These are phyloP conservation scores for Leptographium procerum DNA, from an alignment of 2,329 filamentous ascomycete genomes.

Conservation along the genomic window DNA sequence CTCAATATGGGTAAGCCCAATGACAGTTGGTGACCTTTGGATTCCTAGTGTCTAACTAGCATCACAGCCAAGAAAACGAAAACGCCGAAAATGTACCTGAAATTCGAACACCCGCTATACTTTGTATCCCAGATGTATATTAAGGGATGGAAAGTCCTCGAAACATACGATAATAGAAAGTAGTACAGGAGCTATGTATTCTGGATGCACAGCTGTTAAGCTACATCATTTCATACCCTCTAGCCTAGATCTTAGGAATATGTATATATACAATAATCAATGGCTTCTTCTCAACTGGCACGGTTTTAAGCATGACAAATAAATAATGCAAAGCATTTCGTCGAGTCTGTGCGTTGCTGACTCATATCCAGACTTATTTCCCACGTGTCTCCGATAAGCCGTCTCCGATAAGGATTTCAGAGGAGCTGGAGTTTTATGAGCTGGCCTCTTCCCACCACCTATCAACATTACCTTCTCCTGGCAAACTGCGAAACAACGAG, in stretches of 20 bases:
- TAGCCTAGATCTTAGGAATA: background rate
- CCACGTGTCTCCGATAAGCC: background rate
- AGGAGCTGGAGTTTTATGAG: background rate
- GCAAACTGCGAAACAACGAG: background rate
- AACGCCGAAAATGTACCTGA: conserved; percentile 11
- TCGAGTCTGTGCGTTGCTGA: background rate
- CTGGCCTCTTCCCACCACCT: background rate
- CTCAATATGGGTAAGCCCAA: conserved; percentile 10
- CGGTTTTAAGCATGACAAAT: background rate
- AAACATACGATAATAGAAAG: background rate
- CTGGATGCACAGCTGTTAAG: background rate
- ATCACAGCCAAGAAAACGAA: background rate
- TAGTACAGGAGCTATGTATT: too few relatives aligned
- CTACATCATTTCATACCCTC: background rate
- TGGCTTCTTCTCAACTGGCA: background rate
- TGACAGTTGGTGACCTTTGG: too few relatives aligned
- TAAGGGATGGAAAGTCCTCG: conserved; percentile 22
- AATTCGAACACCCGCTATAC: conserved; percentile 29
- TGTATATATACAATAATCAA: background rate
- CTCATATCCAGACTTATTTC: background rate
- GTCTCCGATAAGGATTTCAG: background rate
- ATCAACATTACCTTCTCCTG: background rate
- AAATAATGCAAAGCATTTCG: too few relatives aligned
- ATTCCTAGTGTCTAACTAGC: background rate
- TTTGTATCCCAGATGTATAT: conserved; percentile 37